These are phyloP conservation scores for Sarocladium brachiariae DNA, from an alignment of 2,329 filamentous ascomycete genomes.

Conservation along the genomic window DNA sequence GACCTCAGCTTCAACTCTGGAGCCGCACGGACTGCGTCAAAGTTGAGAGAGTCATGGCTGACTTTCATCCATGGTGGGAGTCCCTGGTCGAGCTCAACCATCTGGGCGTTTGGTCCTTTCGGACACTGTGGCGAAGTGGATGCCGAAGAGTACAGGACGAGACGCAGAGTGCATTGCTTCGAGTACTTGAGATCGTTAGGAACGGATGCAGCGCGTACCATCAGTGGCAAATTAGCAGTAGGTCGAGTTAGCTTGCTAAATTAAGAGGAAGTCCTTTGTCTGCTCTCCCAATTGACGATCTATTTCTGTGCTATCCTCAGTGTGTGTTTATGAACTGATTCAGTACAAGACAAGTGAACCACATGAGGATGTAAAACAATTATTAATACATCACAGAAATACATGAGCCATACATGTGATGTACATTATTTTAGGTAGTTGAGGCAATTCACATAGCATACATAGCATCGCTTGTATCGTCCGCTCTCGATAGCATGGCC, in stretches of 20 bases:
- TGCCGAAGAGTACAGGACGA: constrained; percentile 19
- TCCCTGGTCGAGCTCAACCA: constrained; percentile 26
- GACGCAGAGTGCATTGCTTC: constrained; percentile 10
- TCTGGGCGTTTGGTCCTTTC: constrained; percentile 30
- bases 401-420: too few relatives aligned
- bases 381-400: too few relatives aligned
- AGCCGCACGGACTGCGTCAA: constrained; percentile 24
- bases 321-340: too few relatives aligned
- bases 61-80: constrained; percentile 26
- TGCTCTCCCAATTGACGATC: too few relatives aligned
- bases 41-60: constrained; percentile 34
- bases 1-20: constrained; percentile 27
- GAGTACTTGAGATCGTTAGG: constrained; percentile 22
- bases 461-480: background rate
- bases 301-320: too few relatives aligned
- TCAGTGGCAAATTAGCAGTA: constrained; percentile 25
- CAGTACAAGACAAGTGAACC: background rate
- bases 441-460: background rate
- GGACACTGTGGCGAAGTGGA: constrained; percentile 27
- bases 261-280: constrained; percentile 5
- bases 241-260: constrained; percentile 36
- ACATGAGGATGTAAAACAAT: too few relatives aligned
- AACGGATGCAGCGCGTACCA: constrained; percentile 21
- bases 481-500: background rate
- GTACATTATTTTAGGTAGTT: background rate